These are phyloP conservation scores for Auriscalpium vulgare DNA, from an alignment of 768 basidiomycete species.

Conservation along the genomic window DNA sequence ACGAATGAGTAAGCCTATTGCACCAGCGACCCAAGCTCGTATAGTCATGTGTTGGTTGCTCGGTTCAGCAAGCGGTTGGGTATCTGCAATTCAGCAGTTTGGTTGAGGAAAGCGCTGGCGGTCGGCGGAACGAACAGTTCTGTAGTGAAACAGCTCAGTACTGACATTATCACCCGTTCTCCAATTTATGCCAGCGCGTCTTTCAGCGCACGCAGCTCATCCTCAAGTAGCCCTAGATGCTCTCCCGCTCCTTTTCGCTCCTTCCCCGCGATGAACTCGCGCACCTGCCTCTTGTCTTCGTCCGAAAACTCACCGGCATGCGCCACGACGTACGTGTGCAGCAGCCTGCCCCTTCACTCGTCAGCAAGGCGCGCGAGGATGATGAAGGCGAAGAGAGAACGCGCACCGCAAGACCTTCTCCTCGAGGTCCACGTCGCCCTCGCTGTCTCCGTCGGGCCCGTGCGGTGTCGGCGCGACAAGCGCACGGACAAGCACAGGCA, in stretches of 20 bases:
- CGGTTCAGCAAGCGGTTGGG: too few species aligned
- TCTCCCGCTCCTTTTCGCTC: not conserved
- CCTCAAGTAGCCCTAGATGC: slow-evolving; percentile 1
- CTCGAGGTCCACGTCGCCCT: slow-evolving; percentile 56
- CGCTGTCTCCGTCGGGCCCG: slow-evolving; percentile 59
- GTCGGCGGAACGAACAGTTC: too few species aligned
- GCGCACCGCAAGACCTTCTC: slow-evolving; percentile 53
- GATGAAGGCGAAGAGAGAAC: not conserved
- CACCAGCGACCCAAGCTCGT: too few species aligned
- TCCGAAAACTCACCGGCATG: slow-evolving; percentile 8
- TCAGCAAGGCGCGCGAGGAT: not conserved
- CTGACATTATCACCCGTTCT: too few species aligned
- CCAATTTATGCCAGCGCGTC: slow-evolving; percentile 1
- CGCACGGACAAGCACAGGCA: slow-evolving; percentile 43
- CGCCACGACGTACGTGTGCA: slow-evolving; percentile 12
- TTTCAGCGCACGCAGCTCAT: slow-evolving; percentile 2
- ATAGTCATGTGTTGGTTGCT: too few species aligned
- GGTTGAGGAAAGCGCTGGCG: too few species aligned
- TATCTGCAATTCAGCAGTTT: too few species aligned
- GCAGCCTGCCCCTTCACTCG: not conserved
- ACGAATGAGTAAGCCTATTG: too few species aligned
- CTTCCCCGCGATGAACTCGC: slow-evolving; percentile 4
- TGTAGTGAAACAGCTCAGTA: too few species aligned
- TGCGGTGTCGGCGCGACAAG: slow-evolving; percentile 51
- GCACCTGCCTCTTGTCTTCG: slow-evolving; percentile 4